Conservation (phyloP, 805 yeast species). For the Saturnispora gosingensis region DNA sequence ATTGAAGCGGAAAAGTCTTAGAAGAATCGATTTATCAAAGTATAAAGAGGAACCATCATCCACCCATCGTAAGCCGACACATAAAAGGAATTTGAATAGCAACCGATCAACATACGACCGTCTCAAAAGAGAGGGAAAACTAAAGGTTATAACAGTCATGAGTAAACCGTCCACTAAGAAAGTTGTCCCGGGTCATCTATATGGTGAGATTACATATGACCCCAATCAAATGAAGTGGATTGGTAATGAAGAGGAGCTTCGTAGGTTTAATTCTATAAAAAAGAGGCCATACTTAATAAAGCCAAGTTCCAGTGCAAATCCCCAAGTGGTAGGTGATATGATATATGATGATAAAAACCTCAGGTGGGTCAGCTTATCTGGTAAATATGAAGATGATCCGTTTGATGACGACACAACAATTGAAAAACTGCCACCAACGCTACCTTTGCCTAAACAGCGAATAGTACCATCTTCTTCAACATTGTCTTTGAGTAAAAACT, state of each 20-base stretch:
- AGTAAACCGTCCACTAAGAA: slow-evolving; percentile 21
- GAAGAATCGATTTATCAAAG: slow-evolving; percentile 20
- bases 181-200: slow-evolving; percentile 24
- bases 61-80: slow-evolving; percentile 8
- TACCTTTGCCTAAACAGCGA: neutral
- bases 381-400: slow-evolving; percentile 34
- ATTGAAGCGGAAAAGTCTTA: slow-evolving; percentile 19
- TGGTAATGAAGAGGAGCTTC: slow-evolving; percentile 52
- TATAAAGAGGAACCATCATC: slow-evolving; percentile 19
- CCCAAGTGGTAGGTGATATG: slow-evolving; percentile 45
- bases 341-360: slow-evolving; percentile 47
- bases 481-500: slow-evolving; percentile 7
- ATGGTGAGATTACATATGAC: slow-evolving; percentile 44
- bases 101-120: slow-evolving; percentile 12
- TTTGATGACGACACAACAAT: slow-evolving; percentile 34
- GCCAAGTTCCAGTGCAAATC: slow-evolving; percentile 12
- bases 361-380: slow-evolving; percentile 48
- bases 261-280: slow-evolving; percentile 37
- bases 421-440: slow-evolving; percentile 1
- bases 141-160: slow-evolving; percentile 23
- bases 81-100: neutral
- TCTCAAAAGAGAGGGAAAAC: slow-evolving; percentile 25
- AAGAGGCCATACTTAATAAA: slow-evolving; percentile 20
- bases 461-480: slow-evolving; percentile 12
- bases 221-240: slow-evolving; percentile 48